A percentile compares a stretch with the other conserved stretches of the same genome.
Conservation (phyloP, 2,329 filamentous ascomycete genomes). For the Incumbomyces delicatus region DNA sequence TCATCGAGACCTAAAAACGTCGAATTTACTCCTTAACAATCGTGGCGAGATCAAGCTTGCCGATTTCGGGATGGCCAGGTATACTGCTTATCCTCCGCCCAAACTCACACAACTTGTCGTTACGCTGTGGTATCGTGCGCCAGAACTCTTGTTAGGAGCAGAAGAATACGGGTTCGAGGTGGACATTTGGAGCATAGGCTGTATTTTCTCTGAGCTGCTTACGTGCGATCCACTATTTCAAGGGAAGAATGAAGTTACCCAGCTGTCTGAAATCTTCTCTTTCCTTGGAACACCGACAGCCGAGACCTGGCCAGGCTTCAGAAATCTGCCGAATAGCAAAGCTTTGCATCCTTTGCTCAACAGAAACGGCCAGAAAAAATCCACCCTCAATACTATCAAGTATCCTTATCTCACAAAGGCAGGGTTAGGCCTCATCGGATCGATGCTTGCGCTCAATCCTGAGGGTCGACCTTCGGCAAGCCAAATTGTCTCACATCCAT, state of each 20-base stretch:
- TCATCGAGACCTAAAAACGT: conserved; percentile 87
- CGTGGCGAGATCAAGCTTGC: conserved; percentile 89
- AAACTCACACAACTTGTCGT: conserved; percentile 88
- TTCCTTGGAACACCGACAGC: conserved; percentile 80
- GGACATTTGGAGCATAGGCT: conserved; percentile 94
- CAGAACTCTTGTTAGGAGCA: conserved; percentile 78
- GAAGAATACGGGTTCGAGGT: conserved; percentile 64
- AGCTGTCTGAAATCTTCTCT: conserved; percentile 78
- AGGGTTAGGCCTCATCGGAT: conserved; percentile 59
- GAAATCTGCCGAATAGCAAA: conserved; percentile 75
- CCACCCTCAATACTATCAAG: conserved; percentile 40
- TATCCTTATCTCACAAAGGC: conserved; percentile 75
- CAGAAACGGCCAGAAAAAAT: conserved; percentile 20
- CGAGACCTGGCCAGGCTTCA: conserved; percentile 75
- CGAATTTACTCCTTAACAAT: conserved; percentile 90
- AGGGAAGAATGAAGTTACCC: conserved; percentile 85
- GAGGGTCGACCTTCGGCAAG: conserved; percentile 57
- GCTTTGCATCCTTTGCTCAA: conserved; percentile 52
- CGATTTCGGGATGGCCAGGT: conserved; percentile 95
- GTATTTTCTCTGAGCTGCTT: conserved; percentile 87
- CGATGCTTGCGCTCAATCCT: conserved; percentile 67
- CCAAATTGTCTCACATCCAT: conserved; percentile 67
- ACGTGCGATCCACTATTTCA: conserved; percentile 73
- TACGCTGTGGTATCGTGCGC: conserved; percentile 91
- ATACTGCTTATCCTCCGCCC: conserved; percentile 66